Conservation (phyloP, 371 early-diverging fungal species). For the Capniomyces stellatus region DNA sequence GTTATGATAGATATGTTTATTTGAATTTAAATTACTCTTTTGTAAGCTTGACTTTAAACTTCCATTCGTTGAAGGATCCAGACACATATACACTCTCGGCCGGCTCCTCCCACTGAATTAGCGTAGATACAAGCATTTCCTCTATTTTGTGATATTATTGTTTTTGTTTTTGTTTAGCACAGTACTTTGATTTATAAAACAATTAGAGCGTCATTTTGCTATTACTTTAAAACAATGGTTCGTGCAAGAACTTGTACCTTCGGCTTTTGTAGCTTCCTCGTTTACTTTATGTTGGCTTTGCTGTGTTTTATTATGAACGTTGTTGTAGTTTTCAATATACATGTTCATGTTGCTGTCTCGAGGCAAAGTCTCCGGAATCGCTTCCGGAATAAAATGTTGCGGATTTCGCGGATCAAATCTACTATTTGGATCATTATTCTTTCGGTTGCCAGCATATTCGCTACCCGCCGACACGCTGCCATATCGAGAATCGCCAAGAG, state of each 20-base stretch:
- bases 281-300: constrained; percentile 8
- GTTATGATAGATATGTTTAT: too few relatives aligned
- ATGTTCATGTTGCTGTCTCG: constrained; percentile 14
- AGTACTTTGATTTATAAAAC: too few relatives aligned
- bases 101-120: constrained; percentile 80
- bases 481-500: constrained; percentile 11
- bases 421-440: too few relatives aligned
- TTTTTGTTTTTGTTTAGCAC: too few relatives aligned
- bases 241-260: too few relatives aligned
- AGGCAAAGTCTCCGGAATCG: constrained; percentile 24
- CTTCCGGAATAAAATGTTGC: constrained; percentile 17
- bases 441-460: constrained; percentile 1
- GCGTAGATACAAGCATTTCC: constrained; percentile 38
- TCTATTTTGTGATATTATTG: not conserved
- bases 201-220: too few relatives aligned
- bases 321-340: constrained; percentile 7
- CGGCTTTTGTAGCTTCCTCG: not conserved
- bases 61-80: constrained; percentile 96
- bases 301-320: constrained; percentile 10
- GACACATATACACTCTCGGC: constrained; percentile 79
- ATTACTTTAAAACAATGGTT: too few relatives aligned
- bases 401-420: too few relatives aligned
- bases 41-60: constrained; percentile 68
- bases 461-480: constrained; percentile 2
- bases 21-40: too few relatives aligned